Evolutionary conservation across 176 grass and related monocot species (phyloP).

Genomic region (Aegilops tauschii): DNA sequence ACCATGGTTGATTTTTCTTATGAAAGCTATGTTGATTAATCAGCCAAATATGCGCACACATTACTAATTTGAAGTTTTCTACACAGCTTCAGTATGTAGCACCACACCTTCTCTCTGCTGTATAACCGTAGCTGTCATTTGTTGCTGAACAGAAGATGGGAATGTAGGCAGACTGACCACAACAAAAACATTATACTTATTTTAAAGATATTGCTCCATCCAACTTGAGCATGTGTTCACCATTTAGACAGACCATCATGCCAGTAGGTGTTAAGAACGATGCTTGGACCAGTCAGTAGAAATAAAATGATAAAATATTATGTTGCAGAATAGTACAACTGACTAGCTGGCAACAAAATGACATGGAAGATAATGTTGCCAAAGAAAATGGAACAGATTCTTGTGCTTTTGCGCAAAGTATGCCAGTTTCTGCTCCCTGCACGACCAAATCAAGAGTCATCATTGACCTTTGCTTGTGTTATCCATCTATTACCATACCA

Average conservation of each 20-base stretch:
- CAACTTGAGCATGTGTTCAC: background rate
- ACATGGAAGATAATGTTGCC: background rate
- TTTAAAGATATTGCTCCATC: background rate
- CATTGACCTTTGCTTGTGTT: background rate
- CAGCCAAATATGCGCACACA: background rate
- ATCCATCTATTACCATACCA: conserved; percentile 1
- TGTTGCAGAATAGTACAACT: background rate
- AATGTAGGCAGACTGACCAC: background rate
- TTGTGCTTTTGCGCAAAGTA: background rate
- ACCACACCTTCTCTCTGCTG: background rate
- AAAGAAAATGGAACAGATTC: background rate
- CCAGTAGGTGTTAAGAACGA: background rate
- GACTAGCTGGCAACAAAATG: background rate
- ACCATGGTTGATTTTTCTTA: background rate
- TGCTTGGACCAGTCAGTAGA: background rate
- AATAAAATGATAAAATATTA: background rate
- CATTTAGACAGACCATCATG: background rate
- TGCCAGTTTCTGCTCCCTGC: background rate
- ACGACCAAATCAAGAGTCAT: background rate
- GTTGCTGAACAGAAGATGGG: background rate
- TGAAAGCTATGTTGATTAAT: background rate
- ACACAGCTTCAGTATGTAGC: background rate
- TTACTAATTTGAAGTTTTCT: background rate
- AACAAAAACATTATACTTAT: background rate
- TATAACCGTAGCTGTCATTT: background rate